Evolutionary conservation across 2,329 filamentous ascomycete genomes (phyloP).

Genomic region (Colletotrichum tropicale): DNA sequence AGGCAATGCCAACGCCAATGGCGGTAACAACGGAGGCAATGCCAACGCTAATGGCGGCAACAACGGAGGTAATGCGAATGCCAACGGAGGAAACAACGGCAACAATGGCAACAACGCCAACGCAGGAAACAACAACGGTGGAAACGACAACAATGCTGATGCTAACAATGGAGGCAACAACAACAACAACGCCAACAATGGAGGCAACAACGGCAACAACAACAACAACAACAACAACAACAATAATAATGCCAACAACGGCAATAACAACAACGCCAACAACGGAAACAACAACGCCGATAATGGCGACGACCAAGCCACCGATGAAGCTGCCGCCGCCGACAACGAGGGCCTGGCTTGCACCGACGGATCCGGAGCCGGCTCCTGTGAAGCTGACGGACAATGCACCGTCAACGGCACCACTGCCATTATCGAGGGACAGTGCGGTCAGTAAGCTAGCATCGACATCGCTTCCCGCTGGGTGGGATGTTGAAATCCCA

Average conservation of each 20-base stretch:
- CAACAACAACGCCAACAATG: neutral
- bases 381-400: constrained; percentile 1
- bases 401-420: constrained; percentile 9
- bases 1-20: neutral
- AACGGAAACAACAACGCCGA: neutral
- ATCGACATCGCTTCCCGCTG: neutral
- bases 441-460: neutral
- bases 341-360: constrained; percentile 9
- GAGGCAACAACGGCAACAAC: neutral
- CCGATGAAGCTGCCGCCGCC: neutral
- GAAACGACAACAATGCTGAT: neutral
- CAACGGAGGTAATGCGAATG: neutral
- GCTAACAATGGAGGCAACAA: neutral
- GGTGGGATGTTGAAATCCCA: neutral
- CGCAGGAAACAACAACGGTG: neutral
- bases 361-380: constrained; percentile 6
- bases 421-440: neutral
- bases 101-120: neutral
- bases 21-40: neutral
- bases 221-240: neutral
- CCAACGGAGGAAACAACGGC: neutral
- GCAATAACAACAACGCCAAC: neutral
- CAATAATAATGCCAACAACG: neutral
- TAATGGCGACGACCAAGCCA: neutral
- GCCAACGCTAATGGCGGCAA: neutral